A percentile compares a stretch with the other conserved stretches of the same genome.
Evolutionary conservation across 768 basidiomycete genomes (phyloP).

Genomic region (Kwoniella pini): DNA sequence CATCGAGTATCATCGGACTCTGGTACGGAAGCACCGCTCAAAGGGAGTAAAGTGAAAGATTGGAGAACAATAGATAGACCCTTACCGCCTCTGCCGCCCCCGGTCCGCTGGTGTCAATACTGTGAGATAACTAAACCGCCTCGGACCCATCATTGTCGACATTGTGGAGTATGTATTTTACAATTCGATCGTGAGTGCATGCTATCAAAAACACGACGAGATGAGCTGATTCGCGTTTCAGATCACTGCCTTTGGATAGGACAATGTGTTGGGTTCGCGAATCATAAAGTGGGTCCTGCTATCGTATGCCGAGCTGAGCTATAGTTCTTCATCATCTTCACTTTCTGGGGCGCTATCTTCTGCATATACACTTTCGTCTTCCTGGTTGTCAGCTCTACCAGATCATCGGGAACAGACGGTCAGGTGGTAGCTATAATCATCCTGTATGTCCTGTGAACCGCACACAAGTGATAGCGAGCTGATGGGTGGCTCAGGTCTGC

Average conservation of each 20-base stretch:
- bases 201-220: too few relatives aligned
- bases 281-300: conserved; percentile 68
- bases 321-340: conserved; percentile 83
- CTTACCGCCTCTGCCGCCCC: conserved; percentile 21
- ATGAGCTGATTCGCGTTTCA: conserved; percentile 9
- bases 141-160: conserved; percentile 52
- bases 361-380: conserved; percentile 67
- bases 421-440: conserved; percentile 73
- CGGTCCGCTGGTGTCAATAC: conserved; percentile 43
- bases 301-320: conserved; percentile 2
- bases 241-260: conserved; percentile 71
- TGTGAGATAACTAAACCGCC: conserved; percentile 52
- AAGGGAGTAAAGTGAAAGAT: conserved; percentile 16
- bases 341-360: conserved; percentile 65
- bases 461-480: neutral
- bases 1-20: conserved; percentile 14
- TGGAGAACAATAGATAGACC: conserved; percentile 32
- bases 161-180: conserved; percentile 52
- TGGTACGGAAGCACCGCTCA: conserved; percentile 8
- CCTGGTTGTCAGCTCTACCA: conserved; percentile 59
- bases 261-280: conserved; percentile 88
- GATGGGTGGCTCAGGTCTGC: conserved; percentile 60
- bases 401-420: conserved; percentile 60
- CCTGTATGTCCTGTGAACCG: conserved; percentile 61
- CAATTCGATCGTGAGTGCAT: conserved; percentile 49